Conservation (phyloP, 768 basidiomycete genomes). For the Tricholoma sp. region DNA sequence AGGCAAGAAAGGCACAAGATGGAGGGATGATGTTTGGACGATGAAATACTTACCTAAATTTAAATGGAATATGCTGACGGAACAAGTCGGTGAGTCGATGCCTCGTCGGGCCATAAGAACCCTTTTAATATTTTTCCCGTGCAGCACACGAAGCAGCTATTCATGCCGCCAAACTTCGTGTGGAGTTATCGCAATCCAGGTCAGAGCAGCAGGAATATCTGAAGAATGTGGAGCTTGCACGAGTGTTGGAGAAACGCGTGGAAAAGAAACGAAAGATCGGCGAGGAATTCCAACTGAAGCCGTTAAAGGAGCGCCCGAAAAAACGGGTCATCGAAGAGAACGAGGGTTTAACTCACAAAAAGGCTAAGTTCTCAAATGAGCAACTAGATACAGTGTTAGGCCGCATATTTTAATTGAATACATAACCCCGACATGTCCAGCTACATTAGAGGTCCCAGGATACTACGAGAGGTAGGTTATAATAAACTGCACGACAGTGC, state of each 20-base stretch:
- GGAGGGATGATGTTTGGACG: conserved; percentile 98
- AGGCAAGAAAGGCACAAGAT: conserved; percentile 83
- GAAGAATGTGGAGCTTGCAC: conserved; percentile 88
- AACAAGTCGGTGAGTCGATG: conserved; percentile 83
- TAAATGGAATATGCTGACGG: conserved; percentile 98
- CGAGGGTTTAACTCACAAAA: conserved; percentile 20
- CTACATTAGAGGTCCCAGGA: not conserved
- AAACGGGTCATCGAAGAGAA: conserved; percentile 22
- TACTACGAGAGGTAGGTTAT: not conserved
- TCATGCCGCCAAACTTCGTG: conserved; percentile 83
- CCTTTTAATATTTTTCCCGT: not conserved
- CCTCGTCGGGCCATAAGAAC: not conserved
- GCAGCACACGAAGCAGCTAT: conserved; percentile 90
- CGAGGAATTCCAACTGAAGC: conserved; percentile 41
- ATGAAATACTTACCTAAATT: conserved; percentile 98
- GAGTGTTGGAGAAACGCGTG: conserved; percentile 77
- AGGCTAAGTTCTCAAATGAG: conserved; percentile 20
- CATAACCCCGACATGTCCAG: not conserved
- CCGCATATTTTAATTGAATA: conserved; percentile 13
- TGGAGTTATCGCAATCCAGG: conserved; percentile 83
- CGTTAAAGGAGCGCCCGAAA: conserved; percentile 27
- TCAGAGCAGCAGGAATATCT: conserved; percentile 91
- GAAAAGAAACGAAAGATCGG: conserved; percentile 58
- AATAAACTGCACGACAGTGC: not conserved
- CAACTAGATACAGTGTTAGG: conserved; percentile 14